phyloP scores from a whole-genome alignment of 352 stramenopile species.

The Phytopythium chamaehyphon region DNA sequence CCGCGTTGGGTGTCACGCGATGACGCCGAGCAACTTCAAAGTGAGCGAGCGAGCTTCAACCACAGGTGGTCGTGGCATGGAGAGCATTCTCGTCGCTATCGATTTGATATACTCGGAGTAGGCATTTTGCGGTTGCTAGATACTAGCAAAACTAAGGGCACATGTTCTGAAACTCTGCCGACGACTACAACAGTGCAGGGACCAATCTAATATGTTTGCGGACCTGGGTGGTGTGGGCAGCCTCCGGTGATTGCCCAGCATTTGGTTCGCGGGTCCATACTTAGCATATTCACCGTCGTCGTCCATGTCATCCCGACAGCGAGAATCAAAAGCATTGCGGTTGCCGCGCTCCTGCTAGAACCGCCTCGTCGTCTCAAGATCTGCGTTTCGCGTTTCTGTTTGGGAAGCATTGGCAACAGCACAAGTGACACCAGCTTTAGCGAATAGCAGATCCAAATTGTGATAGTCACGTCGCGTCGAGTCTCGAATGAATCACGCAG shows the following conservation, averaged over 20 bases:
- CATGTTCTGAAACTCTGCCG: too few relatives aligned
- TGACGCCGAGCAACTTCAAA: not conserved
- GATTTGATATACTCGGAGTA: too few relatives aligned
- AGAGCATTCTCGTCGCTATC: too few relatives aligned
- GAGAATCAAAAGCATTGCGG: conserved; percentile 34
- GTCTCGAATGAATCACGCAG: conserved; percentile 34
- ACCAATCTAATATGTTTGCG: not conserved
- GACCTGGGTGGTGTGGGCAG: conserved; percentile 13
- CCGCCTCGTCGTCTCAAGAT: conserved; percentile 30
- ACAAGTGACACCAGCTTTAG: conserved; percentile 52
- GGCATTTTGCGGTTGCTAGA: too few relatives aligned
- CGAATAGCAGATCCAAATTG: conserved; percentile 45
- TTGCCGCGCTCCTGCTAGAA: conserved; percentile 31
- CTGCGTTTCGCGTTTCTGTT: conserved; percentile 32
- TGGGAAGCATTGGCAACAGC: conserved; percentile 44
- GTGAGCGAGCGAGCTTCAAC: conserved; percentile 1
- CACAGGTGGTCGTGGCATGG: conserved; percentile 11
- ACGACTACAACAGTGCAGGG: too few relatives aligned
- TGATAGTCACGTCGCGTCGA: conserved; percentile 52
- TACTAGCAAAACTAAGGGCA: too few relatives aligned
- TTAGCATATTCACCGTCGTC: conserved; percentile 46
- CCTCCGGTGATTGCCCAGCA: conserved; percentile 67
- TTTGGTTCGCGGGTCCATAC: conserved; percentile 49
- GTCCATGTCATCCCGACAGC: conserved; percentile 34
- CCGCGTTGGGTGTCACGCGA: conserved; percentile 3